Base-by-base conservation (phyloP, 2,329 filamentous ascomycete genomes). In the Trichoderma arundinaceum region DNA sequence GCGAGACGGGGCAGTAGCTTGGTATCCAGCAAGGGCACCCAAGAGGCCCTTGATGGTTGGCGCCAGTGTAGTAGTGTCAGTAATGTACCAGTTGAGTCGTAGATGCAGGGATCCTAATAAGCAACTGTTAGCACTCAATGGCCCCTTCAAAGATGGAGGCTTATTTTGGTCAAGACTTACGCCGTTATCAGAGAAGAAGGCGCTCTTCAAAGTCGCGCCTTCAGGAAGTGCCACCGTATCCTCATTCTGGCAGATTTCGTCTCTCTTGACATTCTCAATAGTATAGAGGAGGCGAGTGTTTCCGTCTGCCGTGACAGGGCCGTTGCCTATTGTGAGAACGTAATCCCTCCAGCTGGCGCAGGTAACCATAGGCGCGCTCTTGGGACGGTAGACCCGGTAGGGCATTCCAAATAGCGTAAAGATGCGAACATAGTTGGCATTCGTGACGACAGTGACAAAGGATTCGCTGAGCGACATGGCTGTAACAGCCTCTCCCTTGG, bases 311-410 rank as follows among this genome's bases (percentile, higher is more conserved):
- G 89, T 89, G 39, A 96, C 86, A 0, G 95, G 88, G 0, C 96
- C 96, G 72, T 99, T 99, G 62, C 94, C 94, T 71, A 99, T 87
- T 0, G 94, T 97, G 75, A 98, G 85, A n/a, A 99, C 90, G 76
- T 98, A 98, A 80, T 99, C 93, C 69, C 90, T 86, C 92, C 92
- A 98, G 71, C 92, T 94, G 0, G 93, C 92, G 74, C 95, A 99
- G 0, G 93, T 95, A 19, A 99, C 93, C 59, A 92, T 91, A 1
- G 94, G 94, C 2, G 87, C 88, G 77, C 90, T 94, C 81, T 98
- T 98, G 69, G 96, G 93, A 28, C 95, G 86, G 77, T 96, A 97
- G 1, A 99, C 89, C 57, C 91, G 89, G 71, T 92, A 90, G 0
- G 95, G 94, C 39, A 96, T 88, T 32, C 95, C 95, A 76, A 95